Percentiles rank a stretch among this genome's conserved stretches.
These are phyloP conservation scores for Scutellaria barbata DNA, from an alignment of 257 asterid species.

Conservation along the genomic window DNA sequence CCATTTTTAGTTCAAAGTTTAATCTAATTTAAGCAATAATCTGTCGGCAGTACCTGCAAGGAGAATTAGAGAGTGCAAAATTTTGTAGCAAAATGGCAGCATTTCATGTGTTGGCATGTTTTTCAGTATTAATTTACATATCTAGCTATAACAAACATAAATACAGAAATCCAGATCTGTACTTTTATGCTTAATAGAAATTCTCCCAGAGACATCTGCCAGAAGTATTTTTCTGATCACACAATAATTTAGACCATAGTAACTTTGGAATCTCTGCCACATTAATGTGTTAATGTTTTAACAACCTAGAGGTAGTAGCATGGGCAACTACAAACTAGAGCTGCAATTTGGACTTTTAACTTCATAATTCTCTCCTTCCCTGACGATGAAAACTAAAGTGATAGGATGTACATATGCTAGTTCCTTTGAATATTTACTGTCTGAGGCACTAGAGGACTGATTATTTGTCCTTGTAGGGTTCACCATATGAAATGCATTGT, in stretches of 20 bases:
- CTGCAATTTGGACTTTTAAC: neutral
- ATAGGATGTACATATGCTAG: neutral
- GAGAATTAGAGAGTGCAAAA: neutral
- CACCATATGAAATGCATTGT: too few species aligned
- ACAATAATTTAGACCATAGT: neutral
- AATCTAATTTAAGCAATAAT: slow-evolving; percentile 11
- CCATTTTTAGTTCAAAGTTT: neutral
- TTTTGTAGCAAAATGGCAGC: neutral
- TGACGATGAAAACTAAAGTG: neutral
- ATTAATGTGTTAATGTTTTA: neutral
- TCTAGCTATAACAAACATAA: neutral
- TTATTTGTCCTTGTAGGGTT: neutral
- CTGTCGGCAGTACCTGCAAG: neutral
- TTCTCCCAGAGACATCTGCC: neutral
- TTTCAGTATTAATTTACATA: neutral
- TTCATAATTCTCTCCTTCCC: neutral
- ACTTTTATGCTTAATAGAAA: too few species aligned
- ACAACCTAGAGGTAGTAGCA: neutral
- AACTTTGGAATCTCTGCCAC: neutral
- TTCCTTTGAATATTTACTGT: slow-evolving; percentile 1
- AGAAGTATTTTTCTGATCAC: neutral
- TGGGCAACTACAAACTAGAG: neutral
- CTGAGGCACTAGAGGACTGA: neutral
- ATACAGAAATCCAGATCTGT: neutral
- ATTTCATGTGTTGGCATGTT: neutral